phyloP scores from a whole-genome alignment of 345 rosid species.

The Aquilaria malaccensis region DNA sequence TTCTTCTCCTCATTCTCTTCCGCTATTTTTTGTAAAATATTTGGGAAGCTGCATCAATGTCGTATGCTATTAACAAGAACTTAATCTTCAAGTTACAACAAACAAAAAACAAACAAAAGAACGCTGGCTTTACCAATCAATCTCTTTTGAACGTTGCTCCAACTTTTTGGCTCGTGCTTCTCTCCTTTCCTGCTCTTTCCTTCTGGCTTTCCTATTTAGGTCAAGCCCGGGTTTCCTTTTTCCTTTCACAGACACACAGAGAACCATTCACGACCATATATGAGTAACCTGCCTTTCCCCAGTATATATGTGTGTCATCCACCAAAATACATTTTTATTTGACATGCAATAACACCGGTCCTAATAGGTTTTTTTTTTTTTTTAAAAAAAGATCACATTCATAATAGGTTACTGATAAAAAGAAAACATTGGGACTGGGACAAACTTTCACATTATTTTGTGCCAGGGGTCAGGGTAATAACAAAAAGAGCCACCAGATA shows the following conservation, averaged over 20 bases:
- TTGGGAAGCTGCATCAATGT: constrained; percentile 42
- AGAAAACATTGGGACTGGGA: too few species aligned
- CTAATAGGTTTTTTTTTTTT: too few species aligned
- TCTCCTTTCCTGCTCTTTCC: constrained; percentile 41
- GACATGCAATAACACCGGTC: too few species aligned
- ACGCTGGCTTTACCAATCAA: constrained; percentile 42
- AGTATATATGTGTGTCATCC: too few species aligned
- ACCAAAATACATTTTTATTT: too few species aligned
- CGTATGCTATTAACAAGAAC: constrained; percentile 13
- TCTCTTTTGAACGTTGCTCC: constrained; percentile 47
- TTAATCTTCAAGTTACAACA: not conserved
- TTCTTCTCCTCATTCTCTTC: constrained; percentile 75
- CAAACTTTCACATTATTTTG: too few species aligned
- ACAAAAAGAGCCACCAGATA: too few species aligned
- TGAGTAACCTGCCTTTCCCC: too few species aligned
- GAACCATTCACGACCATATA: too few species aligned
- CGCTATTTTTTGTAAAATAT: constrained; percentile 70
- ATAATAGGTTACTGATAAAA: too few species aligned
- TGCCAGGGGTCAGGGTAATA: too few species aligned
- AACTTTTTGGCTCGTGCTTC: constrained; percentile 47
- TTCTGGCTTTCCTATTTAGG: constrained; percentile 67
- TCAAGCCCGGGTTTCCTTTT: constrained; percentile 71
- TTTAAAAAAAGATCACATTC: too few species aligned
- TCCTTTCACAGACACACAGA: constrained; percentile 18
- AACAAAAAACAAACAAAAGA: not conserved